A percentile compares a stretch with the other conserved stretches of the same genome.
phyloP scores from a whole-genome alignment of 306 rosid species.

The Benincasa hispida region DNA sequence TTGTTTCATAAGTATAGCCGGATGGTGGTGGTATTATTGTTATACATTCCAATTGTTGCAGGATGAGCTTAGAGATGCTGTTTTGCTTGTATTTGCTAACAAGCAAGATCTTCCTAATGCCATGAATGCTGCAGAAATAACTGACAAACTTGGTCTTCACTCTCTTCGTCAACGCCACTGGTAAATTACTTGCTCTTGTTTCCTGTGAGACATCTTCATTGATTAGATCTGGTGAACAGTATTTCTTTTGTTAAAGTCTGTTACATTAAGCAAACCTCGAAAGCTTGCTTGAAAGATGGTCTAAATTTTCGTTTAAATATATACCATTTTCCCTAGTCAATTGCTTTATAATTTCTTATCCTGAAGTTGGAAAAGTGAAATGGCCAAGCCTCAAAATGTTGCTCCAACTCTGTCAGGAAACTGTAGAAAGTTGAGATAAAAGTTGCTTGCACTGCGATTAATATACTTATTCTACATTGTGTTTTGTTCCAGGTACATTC shows the following conservation, averaged over 20 bases:
- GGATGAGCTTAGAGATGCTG: constrained; percentile 96
- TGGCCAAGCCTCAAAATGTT: neutral
- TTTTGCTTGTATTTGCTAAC: constrained; percentile 93
- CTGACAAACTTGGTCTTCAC: constrained; percentile 94
- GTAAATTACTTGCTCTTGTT: neutral
- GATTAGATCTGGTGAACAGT: neutral
- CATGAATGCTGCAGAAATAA: constrained; percentile 97
- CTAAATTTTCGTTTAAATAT: neutral
- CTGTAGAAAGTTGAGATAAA: neutral
- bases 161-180: constrained; percentile 76
- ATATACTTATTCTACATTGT: constrained; percentile 10
- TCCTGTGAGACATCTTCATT: neutral
- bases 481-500: constrained; percentile 73
- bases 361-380: neutral
- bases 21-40: neutral
- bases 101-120: constrained; percentile 99
- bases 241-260: neutral
- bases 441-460: neutral
- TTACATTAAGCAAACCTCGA: neutral
- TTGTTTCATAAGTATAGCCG: neutral
- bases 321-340: neutral
- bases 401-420: neutral
- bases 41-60: constrained; percentile 21
- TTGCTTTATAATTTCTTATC: neutral
- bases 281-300: neutral